These are phyloP conservation scores for Biancaea sappan DNA, from an alignment of 306 rosid genomes.

Conservation along the genomic window DNA sequence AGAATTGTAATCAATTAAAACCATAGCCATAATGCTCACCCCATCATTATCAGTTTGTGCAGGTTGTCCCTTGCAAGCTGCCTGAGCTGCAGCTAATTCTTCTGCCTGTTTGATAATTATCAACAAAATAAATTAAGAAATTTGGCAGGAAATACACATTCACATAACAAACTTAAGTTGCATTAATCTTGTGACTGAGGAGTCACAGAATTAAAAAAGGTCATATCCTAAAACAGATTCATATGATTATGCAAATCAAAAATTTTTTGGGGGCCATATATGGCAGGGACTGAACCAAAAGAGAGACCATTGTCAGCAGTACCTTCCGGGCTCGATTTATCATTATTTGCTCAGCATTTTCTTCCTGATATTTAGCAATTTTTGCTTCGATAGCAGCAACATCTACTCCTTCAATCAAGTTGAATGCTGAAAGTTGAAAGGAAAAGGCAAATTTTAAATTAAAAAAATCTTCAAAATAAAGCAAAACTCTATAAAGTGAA, in stretches of 20 bases:
- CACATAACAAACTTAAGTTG: slow-evolving; percentile 3
- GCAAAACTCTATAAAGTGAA: slow-evolving; percentile 8
- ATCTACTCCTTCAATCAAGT: slow-evolving; percentile 80
- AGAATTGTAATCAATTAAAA: not conserved
- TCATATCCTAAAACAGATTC: not conserved
- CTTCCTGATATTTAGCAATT: slow-evolving; percentile 79
- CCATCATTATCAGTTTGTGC: slow-evolving; percentile 59
- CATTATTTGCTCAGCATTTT: slow-evolving; percentile 89
- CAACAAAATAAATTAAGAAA: slow-evolving; percentile 14
- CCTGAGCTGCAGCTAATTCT: slow-evolving; percentile 86
- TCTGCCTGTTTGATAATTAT: slow-evolving; percentile 68
- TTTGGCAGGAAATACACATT: not conserved
- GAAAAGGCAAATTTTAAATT: no score
- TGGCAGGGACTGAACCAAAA: slow-evolving; percentile 8
- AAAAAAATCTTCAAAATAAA: slow-evolving; percentile 20
- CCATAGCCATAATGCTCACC: slow-evolving; percentile 50
- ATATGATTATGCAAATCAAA: not conserved
- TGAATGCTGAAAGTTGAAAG: slow-evolving; percentile 50
- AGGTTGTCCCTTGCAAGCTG: slow-evolving; percentile 76
- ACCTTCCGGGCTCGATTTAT: slow-evolving; percentile 89
- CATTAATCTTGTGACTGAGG: not conserved
- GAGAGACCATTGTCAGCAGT: slow-evolving; percentile 16
- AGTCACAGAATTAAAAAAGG: not conserved
- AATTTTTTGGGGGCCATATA: not conserved
- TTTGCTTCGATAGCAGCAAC: slow-evolving; percentile 71